A percentile compares a stretch with the other conserved stretches of the same genome.
phyloP scores from a whole-genome alignment of 2,329 filamentous ascomycete species.

The Teratosphaeria destructans region DNA sequence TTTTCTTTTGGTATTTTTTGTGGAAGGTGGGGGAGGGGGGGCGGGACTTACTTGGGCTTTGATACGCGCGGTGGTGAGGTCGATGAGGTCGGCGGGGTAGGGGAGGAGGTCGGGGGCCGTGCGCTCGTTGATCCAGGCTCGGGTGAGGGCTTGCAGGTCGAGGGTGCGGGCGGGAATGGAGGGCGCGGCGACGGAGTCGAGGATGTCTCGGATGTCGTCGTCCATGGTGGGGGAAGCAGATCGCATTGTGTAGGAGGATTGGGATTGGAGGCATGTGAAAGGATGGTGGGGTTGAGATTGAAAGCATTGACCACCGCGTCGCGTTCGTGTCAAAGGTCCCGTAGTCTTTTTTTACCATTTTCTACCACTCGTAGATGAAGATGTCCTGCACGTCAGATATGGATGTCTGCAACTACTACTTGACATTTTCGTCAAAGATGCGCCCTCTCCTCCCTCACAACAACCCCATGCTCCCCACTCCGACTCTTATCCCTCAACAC shows the following conservation, averaged over 20 bases:
- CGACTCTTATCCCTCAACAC: slow-evolving; percentile 42
- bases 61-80: slow-evolving; percentile 61
- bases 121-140: slow-evolving; percentile 87
- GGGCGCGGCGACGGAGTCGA: slow-evolving; percentile 37
- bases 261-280: not conserved
- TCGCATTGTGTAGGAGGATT: not conserved
- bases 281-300: not conserved
- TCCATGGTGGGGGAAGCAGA: slow-evolving; percentile 10
- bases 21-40: no score
- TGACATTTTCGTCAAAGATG: slow-evolving; percentile 10
- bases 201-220: slow-evolving; percentile 41
- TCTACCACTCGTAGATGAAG: no score
- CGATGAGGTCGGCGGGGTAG: slow-evolving; percentile 67
- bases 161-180: slow-evolving; percentile 47
- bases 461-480: slow-evolving; percentile 19
- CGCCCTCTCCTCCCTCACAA: slow-evolving; percentile 25
- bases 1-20: not conserved
- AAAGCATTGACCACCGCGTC: not conserved
- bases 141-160: slow-evolving; percentile 81
- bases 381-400: no score
- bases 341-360: no score
- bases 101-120: slow-evolving; percentile 79
- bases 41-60: slow-evolving; percentile 12
- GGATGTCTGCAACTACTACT: no score
- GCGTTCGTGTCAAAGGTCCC: not conserved